A percentile compares a stretch with the other conserved stretches of the same genome.
These are phyloP conservation scores for Fonsecaea erecta DNA, from an alignment of 2,329 filamentous ascomycete genomes.

Conservation along the genomic window DNA sequence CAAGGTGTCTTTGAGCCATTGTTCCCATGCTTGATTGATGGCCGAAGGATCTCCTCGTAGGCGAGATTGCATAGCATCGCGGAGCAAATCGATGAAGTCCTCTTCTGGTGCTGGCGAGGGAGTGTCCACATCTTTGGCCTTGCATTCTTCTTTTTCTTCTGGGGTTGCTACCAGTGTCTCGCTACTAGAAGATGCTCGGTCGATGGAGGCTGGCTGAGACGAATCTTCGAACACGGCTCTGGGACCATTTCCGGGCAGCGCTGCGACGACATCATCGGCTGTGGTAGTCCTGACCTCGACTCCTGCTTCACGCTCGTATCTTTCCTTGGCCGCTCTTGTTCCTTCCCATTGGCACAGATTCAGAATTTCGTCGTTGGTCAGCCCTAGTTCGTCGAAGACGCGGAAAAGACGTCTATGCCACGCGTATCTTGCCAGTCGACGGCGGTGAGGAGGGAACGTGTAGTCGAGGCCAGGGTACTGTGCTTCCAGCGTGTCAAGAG, in stretches of 20 bases:
- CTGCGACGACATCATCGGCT: slow-evolving; percentile 56
- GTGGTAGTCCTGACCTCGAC: slow-evolving; percentile 66
- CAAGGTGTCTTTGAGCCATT: slow-evolving; percentile 62
- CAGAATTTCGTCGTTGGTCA: slow-evolving; percentile 65
- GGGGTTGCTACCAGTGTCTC: slow-evolving; percentile 8
- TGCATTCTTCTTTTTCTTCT: slow-evolving; percentile 42
- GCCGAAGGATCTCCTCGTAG: slow-evolving; percentile 16
- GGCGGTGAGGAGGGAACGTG: slow-evolving; percentile 64
- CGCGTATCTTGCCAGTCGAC: slow-evolving; percentile 64
- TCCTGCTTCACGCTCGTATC: slow-evolving; percentile 60
- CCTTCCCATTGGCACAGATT: slow-evolving; percentile 65
- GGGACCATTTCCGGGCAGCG: slow-evolving; percentile 24
- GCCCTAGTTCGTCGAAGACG: slow-evolving; percentile 62
- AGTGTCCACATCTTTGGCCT: neutral
- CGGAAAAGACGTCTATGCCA: slow-evolving; percentile 65
- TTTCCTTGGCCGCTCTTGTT: slow-evolving; percentile 53
- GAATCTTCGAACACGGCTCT: slow-evolving; percentile 24
- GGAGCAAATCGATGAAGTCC: slow-evolving; percentile 20
- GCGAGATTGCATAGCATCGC: slow-evolving; percentile 24
- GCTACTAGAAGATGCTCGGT: neutral
- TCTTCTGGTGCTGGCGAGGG: slow-evolving; percentile 3
- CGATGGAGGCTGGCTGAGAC: slow-evolving; percentile 1
- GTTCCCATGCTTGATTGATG: slow-evolving; percentile 52
- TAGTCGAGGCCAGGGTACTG: slow-evolving; percentile 70
- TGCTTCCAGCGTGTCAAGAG: slow-evolving; percentile 67